Percentiles rank a stretch among this genome's conserved stretches.
Conservation (phyloP, 306 rosid species). For the Medicago truncatula region DNA sequence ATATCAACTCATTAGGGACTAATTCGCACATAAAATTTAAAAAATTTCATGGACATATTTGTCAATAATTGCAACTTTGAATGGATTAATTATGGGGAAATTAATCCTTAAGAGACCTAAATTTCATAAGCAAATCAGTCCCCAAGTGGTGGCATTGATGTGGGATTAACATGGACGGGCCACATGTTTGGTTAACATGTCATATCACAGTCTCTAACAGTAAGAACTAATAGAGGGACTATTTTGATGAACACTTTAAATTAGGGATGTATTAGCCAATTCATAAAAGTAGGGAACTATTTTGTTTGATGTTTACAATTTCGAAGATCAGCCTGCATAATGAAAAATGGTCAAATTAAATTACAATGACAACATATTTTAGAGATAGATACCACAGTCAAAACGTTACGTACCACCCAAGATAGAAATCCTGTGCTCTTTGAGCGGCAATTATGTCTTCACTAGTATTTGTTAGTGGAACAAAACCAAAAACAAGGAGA, state of each 20-base stretch:
- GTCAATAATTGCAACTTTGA: not conserved
- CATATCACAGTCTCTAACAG: not conserved
- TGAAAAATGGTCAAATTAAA: not conserved
- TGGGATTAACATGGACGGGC: no score
- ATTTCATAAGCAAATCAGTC: no score
- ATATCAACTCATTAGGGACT: not conserved
- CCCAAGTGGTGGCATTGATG: no score
- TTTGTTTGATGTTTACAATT: not conserved
- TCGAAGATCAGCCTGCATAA: not conserved
- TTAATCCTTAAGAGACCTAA: no score
- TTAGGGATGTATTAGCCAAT: not conserved
- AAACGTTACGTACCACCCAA: slow-evolving; percentile 55
- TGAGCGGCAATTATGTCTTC: slow-evolving; percentile 53
- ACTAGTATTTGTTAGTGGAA: slow-evolving; percentile 53
- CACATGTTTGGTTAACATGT: not conserved
- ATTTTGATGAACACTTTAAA: not conserved
- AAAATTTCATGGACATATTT: not conserved
- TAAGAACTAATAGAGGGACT: not conserved
- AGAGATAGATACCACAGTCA: not conserved
- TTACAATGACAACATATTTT: not conserved
- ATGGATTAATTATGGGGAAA: not conserved
- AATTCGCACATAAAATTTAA: no score
- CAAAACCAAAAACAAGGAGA: slow-evolving; percentile 36
- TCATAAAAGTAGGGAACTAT: not conserved
- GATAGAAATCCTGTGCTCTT: slow-evolving; percentile 55